These are phyloP conservation scores for Trichoderma asperellum DNA, from an alignment of 2,329 filamentous ascomycete genomes.

Conservation along the genomic window DNA sequence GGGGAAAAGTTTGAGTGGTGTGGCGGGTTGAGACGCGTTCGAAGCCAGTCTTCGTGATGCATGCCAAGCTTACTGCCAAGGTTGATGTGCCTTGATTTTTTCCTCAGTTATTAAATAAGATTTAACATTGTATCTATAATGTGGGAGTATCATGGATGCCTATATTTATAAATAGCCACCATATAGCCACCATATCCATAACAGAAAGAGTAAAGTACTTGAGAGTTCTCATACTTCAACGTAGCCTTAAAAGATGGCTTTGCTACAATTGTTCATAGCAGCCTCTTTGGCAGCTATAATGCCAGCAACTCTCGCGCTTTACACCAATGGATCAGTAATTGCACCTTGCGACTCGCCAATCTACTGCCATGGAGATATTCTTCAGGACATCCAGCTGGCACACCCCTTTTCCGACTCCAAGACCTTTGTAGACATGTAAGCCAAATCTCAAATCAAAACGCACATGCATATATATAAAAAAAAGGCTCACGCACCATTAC, in stretches of 20 bases:
- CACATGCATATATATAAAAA: neutral
- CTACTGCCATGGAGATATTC: slow-evolving; percentile 68
- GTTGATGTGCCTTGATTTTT: neutral
- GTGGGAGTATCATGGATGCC: neutral
- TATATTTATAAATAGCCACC: neutral
- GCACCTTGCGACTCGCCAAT: slow-evolving; percentile 69
- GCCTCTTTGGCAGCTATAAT: neutral
- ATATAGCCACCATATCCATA: no score
- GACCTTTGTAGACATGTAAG: slow-evolving; percentile 70
- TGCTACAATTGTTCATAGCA: neutral
- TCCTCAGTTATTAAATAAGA: neutral
- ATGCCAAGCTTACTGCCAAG: neutral
- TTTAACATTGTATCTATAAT: neutral
- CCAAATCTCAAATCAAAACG: slow-evolving; percentile 19
- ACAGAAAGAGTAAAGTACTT: neutral
- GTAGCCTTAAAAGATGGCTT: slow-evolving; percentile 6
- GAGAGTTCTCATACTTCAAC: neutral
- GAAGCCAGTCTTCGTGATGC: neutral
- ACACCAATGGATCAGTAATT: slow-evolving; percentile 62
- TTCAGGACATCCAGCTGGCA: slow-evolving; percentile 65
- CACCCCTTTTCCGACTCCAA: slow-evolving; percentile 69
- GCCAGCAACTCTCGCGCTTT: slow-evolving; percentile 51
- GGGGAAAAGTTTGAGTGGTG: neutral
- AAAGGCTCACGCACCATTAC: neutral
- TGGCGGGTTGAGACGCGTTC: neutral